Base-by-base conservation (phyloP, 331 rosid species). In the Cydonia oblonga region DNA sequence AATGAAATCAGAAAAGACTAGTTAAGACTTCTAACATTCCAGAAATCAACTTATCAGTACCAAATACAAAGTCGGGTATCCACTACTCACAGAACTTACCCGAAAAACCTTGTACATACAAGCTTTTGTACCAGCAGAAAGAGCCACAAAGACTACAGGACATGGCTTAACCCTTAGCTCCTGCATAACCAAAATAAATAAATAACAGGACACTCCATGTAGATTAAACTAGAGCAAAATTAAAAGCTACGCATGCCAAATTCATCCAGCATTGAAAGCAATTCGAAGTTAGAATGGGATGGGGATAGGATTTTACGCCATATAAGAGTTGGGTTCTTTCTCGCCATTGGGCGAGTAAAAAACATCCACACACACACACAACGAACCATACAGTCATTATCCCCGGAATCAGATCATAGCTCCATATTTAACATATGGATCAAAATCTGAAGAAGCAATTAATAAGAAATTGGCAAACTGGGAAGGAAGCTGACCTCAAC, bases 91-190 rank as follows among this genome's bases (percentile, higher is more conserved):
- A 51, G 26, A 46, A 67, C 23, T 78, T 76, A 91, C 98, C 97
- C 90, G 93, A 77, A 95, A 84, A 76, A 88, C 88, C 71, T 84
- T 89, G 86, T 87, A 89, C 85, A 95, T 73, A 79, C 93, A 89
- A 46, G 99, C 96, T 83, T 91, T 89, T 16, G 99, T 86, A 4
- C 96, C 97, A 75, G 91, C 96, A 74, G 96, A 91, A 74, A 89
- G 85, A 29, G 88, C 80, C 35, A 81, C 93, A 88, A 95, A 91
- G 33, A 95, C 97, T 70, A 91, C 78, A 63, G 99, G 97, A 53
- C 92, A 84, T 74, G 87, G 81, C 81, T 78, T 89, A 56, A 75
- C 67, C 79, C 86, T 83, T 62, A 95, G 89, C 84, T 87, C 96
- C 98, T 95, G 89, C 74, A 80, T 40, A 66, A 74, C 78, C 74